These are phyloP conservation scores for Candida xyloterini DNA, from an alignment of 805 yeast genomes.

Conservation along the genomic window DNA sequence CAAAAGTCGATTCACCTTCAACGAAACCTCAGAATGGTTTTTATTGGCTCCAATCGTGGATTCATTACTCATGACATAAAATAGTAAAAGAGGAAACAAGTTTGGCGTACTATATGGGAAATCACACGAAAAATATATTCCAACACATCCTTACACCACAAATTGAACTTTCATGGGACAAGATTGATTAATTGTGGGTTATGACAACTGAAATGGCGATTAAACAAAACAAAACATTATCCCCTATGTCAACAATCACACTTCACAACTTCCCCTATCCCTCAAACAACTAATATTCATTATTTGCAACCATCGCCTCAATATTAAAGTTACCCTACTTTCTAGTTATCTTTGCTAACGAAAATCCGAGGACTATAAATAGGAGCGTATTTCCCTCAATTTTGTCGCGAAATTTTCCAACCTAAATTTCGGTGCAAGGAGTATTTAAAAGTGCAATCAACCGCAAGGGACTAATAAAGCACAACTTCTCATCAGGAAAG, in stretches of 20 bases:
- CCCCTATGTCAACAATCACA: no score
- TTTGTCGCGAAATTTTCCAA: conserved; percentile 2
- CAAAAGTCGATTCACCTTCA: conserved; percentile 9
- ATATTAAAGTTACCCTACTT: conserved; percentile 11
- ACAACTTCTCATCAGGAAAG: conserved; percentile 17
- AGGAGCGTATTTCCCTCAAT: conserved; percentile 17
- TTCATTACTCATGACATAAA: background rate
- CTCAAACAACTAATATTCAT: background rate
- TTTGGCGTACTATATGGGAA: background rate
- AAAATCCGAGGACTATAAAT: conserved; percentile 21
- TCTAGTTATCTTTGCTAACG: conserved; percentile 1
- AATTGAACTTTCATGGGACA: no score
- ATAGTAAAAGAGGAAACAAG: background rate
- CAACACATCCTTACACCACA: background rate
- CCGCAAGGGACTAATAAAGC: conserved; percentile 7
- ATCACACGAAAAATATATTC: no score
- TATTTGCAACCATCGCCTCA: background rate
- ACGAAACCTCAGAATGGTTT: background rate
- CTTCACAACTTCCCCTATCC: background rate
- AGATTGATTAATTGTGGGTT: no score
- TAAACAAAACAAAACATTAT: background rate
- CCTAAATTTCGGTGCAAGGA: conserved; percentile 8
- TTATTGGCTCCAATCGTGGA: background rate
- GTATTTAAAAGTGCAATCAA: conserved; percentile 6
- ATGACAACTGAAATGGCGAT: background rate